Evolutionary conservation across 179 eudicot species (phyloP).

Genomic region (Beta macrorhiza): DNA sequence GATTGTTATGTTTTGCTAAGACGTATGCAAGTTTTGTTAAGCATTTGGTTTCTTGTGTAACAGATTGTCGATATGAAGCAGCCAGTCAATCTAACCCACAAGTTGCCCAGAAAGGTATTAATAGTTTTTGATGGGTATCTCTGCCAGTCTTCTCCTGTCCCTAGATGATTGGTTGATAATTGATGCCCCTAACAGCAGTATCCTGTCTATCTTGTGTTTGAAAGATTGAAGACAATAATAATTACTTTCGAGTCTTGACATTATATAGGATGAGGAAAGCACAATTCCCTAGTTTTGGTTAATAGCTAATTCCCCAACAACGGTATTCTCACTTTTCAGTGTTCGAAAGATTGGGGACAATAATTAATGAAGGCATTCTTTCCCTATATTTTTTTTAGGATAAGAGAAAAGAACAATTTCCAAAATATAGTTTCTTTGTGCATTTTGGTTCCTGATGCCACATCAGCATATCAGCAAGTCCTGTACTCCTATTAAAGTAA

Average conservation of each 20-base stretch:
- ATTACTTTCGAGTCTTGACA: neutral
- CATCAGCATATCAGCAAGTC: neutral
- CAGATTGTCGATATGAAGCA: constrained; percentile 66
- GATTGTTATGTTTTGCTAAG: neutral
- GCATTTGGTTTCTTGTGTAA: constrained; percentile 4
- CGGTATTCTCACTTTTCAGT: too few relatives aligned
- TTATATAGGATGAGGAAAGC: neutral
- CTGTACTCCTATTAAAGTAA: neutral
- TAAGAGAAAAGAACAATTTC: neutral
- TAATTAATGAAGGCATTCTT: too few relatives aligned
- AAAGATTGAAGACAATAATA: neutral
- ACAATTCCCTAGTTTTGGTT: neutral
- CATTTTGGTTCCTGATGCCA: neutral
- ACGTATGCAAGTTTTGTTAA: constrained; percentile 6
- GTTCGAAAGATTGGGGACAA: too few relatives aligned
- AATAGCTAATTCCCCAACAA: too few relatives aligned
- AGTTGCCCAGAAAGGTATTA: constrained; percentile 65
- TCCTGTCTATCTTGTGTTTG: too few relatives aligned
- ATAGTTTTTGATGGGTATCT: neutral
- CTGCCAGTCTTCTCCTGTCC: neutral
- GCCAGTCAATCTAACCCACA: constrained; percentile 60
- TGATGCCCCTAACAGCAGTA: neutral
- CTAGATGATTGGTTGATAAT: neutral
- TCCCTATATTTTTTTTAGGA: too few relatives aligned
- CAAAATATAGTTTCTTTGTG: neutral